Base-by-base conservation (phyloP, 179 eudicot genomes). In the Carnegiea gigantea region DNA sequence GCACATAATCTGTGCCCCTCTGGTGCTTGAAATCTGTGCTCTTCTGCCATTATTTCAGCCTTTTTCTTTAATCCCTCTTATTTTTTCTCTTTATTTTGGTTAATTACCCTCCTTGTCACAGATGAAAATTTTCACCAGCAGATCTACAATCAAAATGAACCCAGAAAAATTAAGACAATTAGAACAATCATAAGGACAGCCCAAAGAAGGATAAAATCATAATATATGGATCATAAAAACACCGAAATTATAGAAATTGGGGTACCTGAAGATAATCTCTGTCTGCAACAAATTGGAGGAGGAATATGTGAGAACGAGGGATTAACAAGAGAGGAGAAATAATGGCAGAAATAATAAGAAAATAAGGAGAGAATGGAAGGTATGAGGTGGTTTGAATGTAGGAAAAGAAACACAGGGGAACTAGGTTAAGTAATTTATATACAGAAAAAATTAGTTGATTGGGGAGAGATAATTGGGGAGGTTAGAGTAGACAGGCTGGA, bases 1-100 rank as follows among this genome's bases (percentile, higher is more conserved):
- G 80, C 88, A 76, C 92, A 91, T 68, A 91, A 54, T 38, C 80
- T 86, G 80, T 86, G 90, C 51, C 89, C 88, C 79, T 89, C 92
- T 11, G 82, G 84, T 26, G 89, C 73, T 65, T 86, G 86, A 77
- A 79, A 85, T 77, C 84, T 82, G 40, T 88, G 90, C 23, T 88
- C 90, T 79, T 88, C 90, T 62, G 89, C 90, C 90, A 88, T 88
- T 70, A 68, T 68, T 75, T 43, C 76, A 76, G 48, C 43, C 1
- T 77, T 12, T 26, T 3, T 30, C 43, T 59, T 70, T 7, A 57
- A 54, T 70, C 60, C 33, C 38, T 28, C 21, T 30, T 18, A 9
- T 49, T 64, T 67, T 15, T 24, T 38, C 12, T 38, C 75, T 72
- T 9, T 43, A 17, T 18, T 38, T 40, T 71, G 24, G 49, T 6